These are phyloP conservation scores for Chara braunii DNA, from an alignment of 139 green algal species.

Conservation along the genomic window DNA sequence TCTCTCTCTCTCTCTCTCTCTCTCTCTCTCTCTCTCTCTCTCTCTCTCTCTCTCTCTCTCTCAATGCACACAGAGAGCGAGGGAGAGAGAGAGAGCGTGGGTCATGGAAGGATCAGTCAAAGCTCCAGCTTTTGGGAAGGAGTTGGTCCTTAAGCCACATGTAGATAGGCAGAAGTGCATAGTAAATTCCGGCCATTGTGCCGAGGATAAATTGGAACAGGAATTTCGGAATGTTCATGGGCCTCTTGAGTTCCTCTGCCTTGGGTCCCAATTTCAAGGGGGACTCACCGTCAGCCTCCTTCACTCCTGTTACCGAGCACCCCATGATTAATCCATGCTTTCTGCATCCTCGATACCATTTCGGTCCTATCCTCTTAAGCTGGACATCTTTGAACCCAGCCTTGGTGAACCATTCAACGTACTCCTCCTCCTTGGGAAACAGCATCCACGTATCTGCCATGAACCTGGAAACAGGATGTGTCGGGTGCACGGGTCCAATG, in stretches of 20 bases:
- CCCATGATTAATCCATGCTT: constrained; percentile 95
- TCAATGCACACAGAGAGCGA: too few relatives aligned
- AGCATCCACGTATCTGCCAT: constrained; percentile 93
- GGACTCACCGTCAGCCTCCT: constrained; percentile 52
- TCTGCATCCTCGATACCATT: constrained; percentile 87
- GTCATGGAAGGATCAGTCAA: too few relatives aligned
- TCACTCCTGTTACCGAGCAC: constrained; percentile 84
- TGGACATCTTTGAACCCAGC: constrained; percentile 83
- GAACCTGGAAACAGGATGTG: constrained; percentile 67
- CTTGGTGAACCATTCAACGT: constrained; percentile 89
- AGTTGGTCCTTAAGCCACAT: background rate
- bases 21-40: too few relatives aligned
- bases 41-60: too few relatives aligned
- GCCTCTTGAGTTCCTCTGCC: constrained; percentile 15
- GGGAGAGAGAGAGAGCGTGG: too few relatives aligned
- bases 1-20: too few relatives aligned
- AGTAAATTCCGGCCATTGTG: background rate
- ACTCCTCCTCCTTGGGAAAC: constrained; percentile 90
- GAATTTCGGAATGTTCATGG: constrained; percentile 10
- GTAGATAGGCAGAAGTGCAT: background rate
- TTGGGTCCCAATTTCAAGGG: constrained; percentile 29
- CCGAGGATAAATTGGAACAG: constrained; percentile 3
- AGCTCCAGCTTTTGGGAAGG: background rate
- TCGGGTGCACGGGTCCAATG: constrained; percentile 88
- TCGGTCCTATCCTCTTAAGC: constrained; percentile 84